Evolutionary conservation across 148 eudicot genomes (phyloP).

Genomic region (Silene conica): DNA sequence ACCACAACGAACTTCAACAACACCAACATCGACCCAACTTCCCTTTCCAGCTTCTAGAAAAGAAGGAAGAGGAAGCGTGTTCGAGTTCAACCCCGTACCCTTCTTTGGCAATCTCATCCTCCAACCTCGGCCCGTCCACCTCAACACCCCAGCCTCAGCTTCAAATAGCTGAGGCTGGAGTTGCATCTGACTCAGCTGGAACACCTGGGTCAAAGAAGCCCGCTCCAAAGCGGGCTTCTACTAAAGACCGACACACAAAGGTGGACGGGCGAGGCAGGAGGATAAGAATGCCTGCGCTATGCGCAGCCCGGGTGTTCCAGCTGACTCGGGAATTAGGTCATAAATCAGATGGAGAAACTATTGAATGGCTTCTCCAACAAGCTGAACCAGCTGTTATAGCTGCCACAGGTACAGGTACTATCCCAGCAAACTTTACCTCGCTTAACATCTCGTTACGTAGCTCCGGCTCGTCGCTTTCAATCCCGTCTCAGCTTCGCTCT

Average conservation of each 20-base stretch:
- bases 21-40: conserved; percentile 58
- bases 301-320: conserved; percentile 96
- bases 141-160: conserved; percentile 15
- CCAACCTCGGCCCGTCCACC: conserved; percentile 22
- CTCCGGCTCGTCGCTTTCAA: conserved; percentile 82
- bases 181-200: conserved; percentile 24
- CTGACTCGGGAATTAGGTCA: conserved; percentile 91
- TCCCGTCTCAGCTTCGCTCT: conserved; percentile 78
- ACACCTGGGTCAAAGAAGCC: conserved; percentile 37
- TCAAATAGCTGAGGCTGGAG: conserved; percentile 4
- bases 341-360: conserved; percentile 91
- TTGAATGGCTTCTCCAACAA: conserved; percentile 95
- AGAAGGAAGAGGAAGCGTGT: conserved; percentile 67
- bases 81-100: conserved; percentile 45
- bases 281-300: conserved; percentile 93
- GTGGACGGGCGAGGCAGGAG: conserved; percentile 98
- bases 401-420: conserved; percentile 98
- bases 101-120: conserved; percentile 38
- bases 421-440: conserved; percentile 90
- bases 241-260: conserved; percentile 92
- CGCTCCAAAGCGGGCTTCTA: conserved; percentile 68
- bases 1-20: conserved; percentile 38
- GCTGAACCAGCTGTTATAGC: conserved; percentile 95
- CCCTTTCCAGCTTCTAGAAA: conserved; percentile 78
- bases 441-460: conserved; percentile 80